Evolutionary conservation across 164 flowering plant genomes (phyloP).

Genomic region (Aristolochia fimbriata): DNA sequence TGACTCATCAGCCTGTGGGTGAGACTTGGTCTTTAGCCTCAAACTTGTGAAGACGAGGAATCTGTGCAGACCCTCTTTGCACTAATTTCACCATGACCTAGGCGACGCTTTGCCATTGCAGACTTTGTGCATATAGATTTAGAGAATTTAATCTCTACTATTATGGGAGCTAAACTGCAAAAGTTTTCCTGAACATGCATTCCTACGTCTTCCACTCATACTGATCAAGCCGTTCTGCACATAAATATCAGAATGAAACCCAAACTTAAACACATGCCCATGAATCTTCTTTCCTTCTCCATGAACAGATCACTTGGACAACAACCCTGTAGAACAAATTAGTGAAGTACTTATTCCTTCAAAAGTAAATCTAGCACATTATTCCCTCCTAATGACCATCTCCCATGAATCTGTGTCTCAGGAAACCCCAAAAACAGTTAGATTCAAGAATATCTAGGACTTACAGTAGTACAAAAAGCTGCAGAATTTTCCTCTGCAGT

Average conservation of each 20-base stretch:
- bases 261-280: slow-evolving; percentile 53
- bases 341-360: too few relatives aligned
- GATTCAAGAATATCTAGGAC: too few relatives aligned
- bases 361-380: too few relatives aligned
- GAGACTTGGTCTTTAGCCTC: slow-evolving; percentile 50
- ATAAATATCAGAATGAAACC: slow-evolving; percentile 46
- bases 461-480: too few relatives aligned
- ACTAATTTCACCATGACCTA: slow-evolving; percentile 27
- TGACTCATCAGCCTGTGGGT: slow-evolving; percentile 20
- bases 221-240: slow-evolving; percentile 78
- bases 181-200: slow-evolving; percentile 43
- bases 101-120: slow-evolving; percentile 47
- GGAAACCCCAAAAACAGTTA: too few relatives aligned
- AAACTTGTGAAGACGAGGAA: slow-evolving; percentile 52
- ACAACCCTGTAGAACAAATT: slow-evolving; percentile 50
- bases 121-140: slow-evolving; percentile 48
- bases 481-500: too few relatives aligned
- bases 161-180: slow-evolving; percentile 22
- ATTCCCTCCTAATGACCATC: too few relatives aligned
- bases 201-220: slow-evolving; percentile 70
- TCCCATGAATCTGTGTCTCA: too few relatives aligned
- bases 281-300: slow-evolving; percentile 60
- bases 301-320: slow-evolving; percentile 25
- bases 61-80: slow-evolving; percentile 26
- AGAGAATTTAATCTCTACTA: slow-evolving; percentile 43